These are phyloP conservation scores for Athelia sp. DNA, from an alignment of 1,284 basidiomycete species.

Conservation along the genomic window DNA sequence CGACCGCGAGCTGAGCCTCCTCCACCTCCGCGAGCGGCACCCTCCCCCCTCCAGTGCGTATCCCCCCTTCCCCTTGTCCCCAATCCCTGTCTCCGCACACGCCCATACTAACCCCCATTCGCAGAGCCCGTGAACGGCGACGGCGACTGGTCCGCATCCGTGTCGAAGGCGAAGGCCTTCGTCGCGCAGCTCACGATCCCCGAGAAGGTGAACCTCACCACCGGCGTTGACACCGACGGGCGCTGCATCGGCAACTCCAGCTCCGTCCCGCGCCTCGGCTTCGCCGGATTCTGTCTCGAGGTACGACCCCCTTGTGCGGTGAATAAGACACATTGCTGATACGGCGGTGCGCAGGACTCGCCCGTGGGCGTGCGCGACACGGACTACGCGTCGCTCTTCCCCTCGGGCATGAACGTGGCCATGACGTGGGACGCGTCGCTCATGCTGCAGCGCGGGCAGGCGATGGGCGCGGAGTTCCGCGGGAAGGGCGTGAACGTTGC, in stretches of 20 bases:
- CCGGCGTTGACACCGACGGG: conserved; percentile 23
- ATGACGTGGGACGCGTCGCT: conserved; percentile 26
- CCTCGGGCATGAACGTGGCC: conserved; percentile 17
- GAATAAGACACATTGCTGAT: no score
- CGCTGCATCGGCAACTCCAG: conserved; percentile 46
- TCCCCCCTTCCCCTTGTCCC: no score
- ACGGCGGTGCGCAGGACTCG: no score
- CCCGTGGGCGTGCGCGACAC: conserved; percentile 23
- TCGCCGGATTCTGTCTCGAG: conserved; percentile 14
- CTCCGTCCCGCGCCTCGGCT: conserved; percentile 10
- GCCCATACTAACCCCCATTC: conserved; percentile 1
- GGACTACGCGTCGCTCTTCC: conserved; percentile 12
- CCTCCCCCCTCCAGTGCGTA: not conserved
- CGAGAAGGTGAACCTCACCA: conserved; percentile 27
- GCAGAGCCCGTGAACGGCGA: conserved; percentile 5
- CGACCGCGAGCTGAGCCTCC: not conserved
- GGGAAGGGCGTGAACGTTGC: conserved; percentile 45
- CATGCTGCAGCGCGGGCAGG: conserved; percentile 41
- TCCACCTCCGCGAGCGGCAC: not conserved
- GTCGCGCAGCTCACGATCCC: conserved; percentile 14
- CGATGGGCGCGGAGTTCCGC: conserved; percentile 46
- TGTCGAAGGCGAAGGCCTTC: conserved; percentile 11
- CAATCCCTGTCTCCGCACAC: no score
- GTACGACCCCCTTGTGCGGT: no score
- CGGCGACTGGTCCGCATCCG: conserved; percentile 9